A percentile compares a stretch with the other conserved stretches of the same genome.
phyloP scores from a whole-genome alignment of 78 protist species.

The Planoprotostelium fungivorum region DNA sequence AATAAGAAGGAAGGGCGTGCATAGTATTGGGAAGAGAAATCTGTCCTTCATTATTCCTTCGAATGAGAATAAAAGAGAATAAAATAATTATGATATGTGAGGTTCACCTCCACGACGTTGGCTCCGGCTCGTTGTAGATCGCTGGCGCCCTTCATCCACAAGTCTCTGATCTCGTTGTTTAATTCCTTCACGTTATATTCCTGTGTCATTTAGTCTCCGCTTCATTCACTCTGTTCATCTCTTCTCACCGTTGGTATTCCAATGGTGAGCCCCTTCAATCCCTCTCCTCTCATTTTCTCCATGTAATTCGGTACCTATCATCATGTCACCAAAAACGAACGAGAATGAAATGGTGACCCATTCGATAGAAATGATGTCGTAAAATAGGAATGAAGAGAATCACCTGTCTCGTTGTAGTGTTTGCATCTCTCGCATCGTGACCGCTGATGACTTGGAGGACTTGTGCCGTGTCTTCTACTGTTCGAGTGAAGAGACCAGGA shows the following conservation, averaged over 20 bases:
- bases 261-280: constrained; percentile 15
- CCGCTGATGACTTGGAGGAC: constrained; percentile 31
- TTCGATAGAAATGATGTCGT: too few relatives aligned
- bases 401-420: neutral
- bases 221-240: neutral
- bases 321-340: too few relatives aligned
- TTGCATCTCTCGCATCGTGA: constrained; percentile 33
- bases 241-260: constrained; percentile 18
- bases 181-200: constrained; percentile 63
- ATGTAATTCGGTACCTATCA: too few relatives aligned
- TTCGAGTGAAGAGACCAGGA: constrained; percentile 52
- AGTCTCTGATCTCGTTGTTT: constrained; percentile 18
- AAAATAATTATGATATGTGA: neutral
- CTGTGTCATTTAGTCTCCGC: neutral
- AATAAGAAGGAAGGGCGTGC: constrained; percentile 68
- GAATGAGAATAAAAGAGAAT: neutral
- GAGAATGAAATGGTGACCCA: too few relatives aligned
- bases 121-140: constrained; percentile 50
- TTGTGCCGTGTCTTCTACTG: constrained; percentile 26
- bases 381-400: constrained; percentile 3
- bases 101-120: constrained; percentile 20
- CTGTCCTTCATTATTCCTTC: too few relatives aligned
- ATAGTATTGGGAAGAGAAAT: constrained; percentile 44
- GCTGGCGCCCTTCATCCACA: constrained; percentile 46
- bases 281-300: too few relatives aligned